Percentiles rank a stretch among this genome's conserved stretches.
Evolutionary conservation across 768 basidiomycete genomes (phyloP).

Genomic region (Agaricus sinodeliciosus): DNA sequence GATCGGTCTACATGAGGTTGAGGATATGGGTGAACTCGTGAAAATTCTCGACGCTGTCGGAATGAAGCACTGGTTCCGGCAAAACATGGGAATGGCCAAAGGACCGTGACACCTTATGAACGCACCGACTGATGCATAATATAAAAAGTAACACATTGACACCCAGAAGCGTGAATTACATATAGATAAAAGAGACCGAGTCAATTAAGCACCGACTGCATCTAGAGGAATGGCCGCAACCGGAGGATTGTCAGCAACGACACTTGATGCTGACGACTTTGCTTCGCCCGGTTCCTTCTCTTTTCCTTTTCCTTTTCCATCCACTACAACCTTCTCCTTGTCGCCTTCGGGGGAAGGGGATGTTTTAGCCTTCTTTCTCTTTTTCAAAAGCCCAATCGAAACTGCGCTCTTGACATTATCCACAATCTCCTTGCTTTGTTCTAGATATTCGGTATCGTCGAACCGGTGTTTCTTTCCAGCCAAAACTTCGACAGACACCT

Average conservation of each 20-base stretch:
- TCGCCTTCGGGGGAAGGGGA: slow-evolving; percentile 21
- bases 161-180: neutral
- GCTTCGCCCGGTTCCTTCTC: slow-evolving; percentile 10
- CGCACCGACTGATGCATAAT: neutral
- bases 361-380: slow-evolving; percentile 20
- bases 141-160: neutral
- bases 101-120: slow-evolving; percentile 8
- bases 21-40: slow-evolving; percentile 28
- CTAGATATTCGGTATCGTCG: slow-evolving; percentile 88
- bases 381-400: slow-evolving; percentile 38
- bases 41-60: slow-evolving; percentile 1
- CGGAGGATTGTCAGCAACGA: slow-evolving; percentile 8
- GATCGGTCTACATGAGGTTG: slow-evolving; percentile 29
- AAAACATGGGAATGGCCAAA: slow-evolving; percentile 11
- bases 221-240: slow-evolving; percentile 17
- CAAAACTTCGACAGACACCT: slow-evolving; percentile 35
- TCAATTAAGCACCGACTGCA: slow-evolving; percentile 24
- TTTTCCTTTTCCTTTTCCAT: slow-evolving; percentile 13
- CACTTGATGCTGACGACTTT: slow-evolving; percentile 4
- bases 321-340: slow-evolving; percentile 2
- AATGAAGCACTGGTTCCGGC: slow-evolving; percentile 13
- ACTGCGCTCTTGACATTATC: slow-evolving; percentile 92
- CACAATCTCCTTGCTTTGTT: slow-evolving; percentile 85
- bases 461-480: slow-evolving; percentile 83
- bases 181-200: slow-evolving; percentile 2